Percentiles rank a stretch among this genome's conserved stretches.
Conservation (phyloP, 1,139 yeast species). For the Kodamaea suecica region DNA sequence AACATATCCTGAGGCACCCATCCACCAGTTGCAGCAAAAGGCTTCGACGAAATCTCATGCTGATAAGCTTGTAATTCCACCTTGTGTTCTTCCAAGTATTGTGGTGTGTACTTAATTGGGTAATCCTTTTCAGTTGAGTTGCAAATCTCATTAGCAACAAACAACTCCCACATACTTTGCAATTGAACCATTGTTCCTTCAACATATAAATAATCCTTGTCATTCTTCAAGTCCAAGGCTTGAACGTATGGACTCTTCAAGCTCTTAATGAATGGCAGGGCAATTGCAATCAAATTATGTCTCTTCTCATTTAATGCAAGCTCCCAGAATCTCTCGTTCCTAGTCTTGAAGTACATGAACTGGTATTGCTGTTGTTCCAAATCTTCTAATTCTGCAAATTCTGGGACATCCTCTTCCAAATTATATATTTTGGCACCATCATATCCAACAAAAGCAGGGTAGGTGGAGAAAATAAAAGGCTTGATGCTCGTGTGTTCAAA, state of each 20-base stretch:
- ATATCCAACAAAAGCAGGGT: slow-evolving; percentile 82
- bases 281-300: slow-evolving; percentile 70
- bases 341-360: slow-evolving; percentile 83
- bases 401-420: slow-evolving; percentile 69
- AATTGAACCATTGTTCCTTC: slow-evolving; percentile 71
- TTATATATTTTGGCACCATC: slow-evolving; percentile 84
- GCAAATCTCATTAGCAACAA: slow-evolving; percentile 60
- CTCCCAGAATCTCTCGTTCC: slow-evolving; percentile 91
- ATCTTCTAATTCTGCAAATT: slow-evolving; percentile 62
- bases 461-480: slow-evolving; percentile 73
- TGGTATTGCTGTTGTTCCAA: slow-evolving; percentile 76
- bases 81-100: slow-evolving; percentile 55
- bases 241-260: slow-evolving; percentile 66
- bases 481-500: slow-evolving; percentile 77
- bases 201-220: slow-evolving; percentile 61
- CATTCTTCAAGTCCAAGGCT: slow-evolving; percentile 59
- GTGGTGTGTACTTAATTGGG: slow-evolving; percentile 61
- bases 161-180: slow-evolving; percentile 70
- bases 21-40: slow-evolving; percentile 88
- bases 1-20: slow-evolving; percentile 97
- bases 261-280: slow-evolving; percentile 71
- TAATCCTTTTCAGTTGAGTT: slow-evolving; percentile 41
- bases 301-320: slow-evolving; percentile 60
- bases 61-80: slow-evolving; percentile 64
- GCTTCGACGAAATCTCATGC: slow-evolving; percentile 61